Base-by-base conservation (phyloP, 805 yeast species). In the Suhomyces kilbournensis region DNA sequence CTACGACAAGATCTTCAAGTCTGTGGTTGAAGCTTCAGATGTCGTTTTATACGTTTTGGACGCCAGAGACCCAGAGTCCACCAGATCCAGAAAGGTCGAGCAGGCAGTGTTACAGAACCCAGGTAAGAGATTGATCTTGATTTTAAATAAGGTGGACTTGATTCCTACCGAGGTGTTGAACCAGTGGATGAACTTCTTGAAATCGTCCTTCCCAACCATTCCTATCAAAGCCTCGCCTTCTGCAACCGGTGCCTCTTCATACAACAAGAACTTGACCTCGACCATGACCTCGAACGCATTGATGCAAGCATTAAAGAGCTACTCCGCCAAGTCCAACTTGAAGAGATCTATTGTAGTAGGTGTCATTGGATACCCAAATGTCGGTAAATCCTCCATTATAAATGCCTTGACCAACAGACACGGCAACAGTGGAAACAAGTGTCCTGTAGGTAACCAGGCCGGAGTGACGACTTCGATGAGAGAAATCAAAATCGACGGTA, bases 401-500 rank as follows among this genome's bases (percentile, higher is more conserved):
- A 93, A 93, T 70, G 87, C 97, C 2, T 77, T 93, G 59, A 84
- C 90, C 3, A 80, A 89, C 50, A 85, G 94, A 70, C 96, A 89
- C 67, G 85, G 88, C 53, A 85, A 85, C 53, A 72, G 79, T 51
- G 76, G 83, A 44, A 83, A 81, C 61, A 93, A 92, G 10, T 94
- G 98, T 67, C 97, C 99, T 14, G 96, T 88, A 30, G 99, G 99
- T 48, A 96, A 96, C 66, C 94, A 88, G 73, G 97, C 99, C 2
- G 99, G 99, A 67, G 94, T 94, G 46, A 93, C 99, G 28, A 92
- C 97, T 0, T 77, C 93, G 3, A 75, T 94, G 68, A 83, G 97
- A 72, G 96, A 91, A 69, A 91, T 93, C 53, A 94, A 93, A 73
- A 80, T 93, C 55, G 99, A 93, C 70, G 87, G 85, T 65, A 91